These are phyloP conservation scores for Heracleum sosnowskyi DNA, from an alignment of 129 eudicot species.

Conservation along the genomic window DNA sequence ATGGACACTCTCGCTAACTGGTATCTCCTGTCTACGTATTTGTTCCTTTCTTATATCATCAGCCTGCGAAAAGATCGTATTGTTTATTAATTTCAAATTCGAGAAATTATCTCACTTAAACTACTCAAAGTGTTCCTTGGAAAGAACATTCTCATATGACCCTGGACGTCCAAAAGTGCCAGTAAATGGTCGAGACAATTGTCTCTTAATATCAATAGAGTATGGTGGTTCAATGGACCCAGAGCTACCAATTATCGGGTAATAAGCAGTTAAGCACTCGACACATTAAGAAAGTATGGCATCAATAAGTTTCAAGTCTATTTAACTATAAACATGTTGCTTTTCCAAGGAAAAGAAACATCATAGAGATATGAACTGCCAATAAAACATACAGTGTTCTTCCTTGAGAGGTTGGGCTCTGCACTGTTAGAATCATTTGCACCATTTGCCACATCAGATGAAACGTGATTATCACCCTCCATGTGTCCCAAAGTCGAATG, in stretches of 20 bases:
- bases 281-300: neutral
- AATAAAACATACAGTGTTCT: slow-evolving; percentile 36
- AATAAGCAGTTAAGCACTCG: neutral
- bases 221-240: neutral
- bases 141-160: neutral
- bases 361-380: neutral
- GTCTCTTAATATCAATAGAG: neutral
- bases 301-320: neutral
- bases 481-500: slow-evolving; percentile 33
- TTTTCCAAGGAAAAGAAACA: neutral
- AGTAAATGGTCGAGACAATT: neutral
- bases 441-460: slow-evolving; percentile 31
- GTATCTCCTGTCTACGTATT: slow-evolving; percentile 40
- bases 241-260: neutral
- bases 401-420: slow-evolving; percentile 25
- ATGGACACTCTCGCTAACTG: slow-evolving; percentile 34
- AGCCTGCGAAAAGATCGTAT: slow-evolving; percentile 27
- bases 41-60: slow-evolving; percentile 35
- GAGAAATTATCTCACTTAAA: neutral
- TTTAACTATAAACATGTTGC: neutral
- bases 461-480: slow-evolving; percentile 28
- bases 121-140: neutral
- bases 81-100: neutral
- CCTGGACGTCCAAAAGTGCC: neutral
- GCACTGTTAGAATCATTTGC: slow-evolving; percentile 20